phyloP scores from a whole-genome alignment of 2,329 filamentous ascomycete genomes.

The Fusarium oligoseptatum region DNA sequence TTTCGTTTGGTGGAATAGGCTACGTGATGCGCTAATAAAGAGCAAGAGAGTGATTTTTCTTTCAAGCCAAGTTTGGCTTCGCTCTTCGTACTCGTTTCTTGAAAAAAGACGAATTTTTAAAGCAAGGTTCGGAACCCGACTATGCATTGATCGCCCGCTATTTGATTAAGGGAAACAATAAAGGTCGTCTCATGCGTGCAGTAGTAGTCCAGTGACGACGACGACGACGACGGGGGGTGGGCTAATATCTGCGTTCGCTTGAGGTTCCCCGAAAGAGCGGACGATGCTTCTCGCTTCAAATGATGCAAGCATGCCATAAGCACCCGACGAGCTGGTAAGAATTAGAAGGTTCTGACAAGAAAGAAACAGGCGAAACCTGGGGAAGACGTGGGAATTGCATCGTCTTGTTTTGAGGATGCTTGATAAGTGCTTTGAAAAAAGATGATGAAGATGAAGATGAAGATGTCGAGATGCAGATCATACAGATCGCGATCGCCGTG shows the following conservation, averaged over 20 bases:
- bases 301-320: conserved; percentile 15
- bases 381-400: not conserved
- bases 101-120: not conserved
- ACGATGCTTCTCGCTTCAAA: not conserved
- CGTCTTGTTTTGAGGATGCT: conserved; percentile 14
- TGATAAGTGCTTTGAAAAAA: conserved; percentile 30
- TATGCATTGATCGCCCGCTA: not conserved
- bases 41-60: not conserved
- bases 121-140: not conserved
- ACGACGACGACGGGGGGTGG: not conserved
- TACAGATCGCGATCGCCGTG: not conserved
- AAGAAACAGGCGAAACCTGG: not conserved
- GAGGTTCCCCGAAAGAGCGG: not conserved
- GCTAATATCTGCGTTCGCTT: not conserved
- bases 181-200: conserved; percentile 1
- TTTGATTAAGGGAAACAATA: not conserved
- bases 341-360: not conserved
- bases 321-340: not conserved
- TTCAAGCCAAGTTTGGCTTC: not conserved
- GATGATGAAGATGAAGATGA: too few species aligned
- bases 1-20: not conserved
- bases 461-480: conserved; percentile 22
- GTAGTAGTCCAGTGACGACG: not conserved
- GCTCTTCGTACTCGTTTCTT: not conserved
- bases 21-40: not conserved